phyloP scores from a whole-genome alignment of 208 protist genomes.

The Trypanosoma lewisi region DNA sequence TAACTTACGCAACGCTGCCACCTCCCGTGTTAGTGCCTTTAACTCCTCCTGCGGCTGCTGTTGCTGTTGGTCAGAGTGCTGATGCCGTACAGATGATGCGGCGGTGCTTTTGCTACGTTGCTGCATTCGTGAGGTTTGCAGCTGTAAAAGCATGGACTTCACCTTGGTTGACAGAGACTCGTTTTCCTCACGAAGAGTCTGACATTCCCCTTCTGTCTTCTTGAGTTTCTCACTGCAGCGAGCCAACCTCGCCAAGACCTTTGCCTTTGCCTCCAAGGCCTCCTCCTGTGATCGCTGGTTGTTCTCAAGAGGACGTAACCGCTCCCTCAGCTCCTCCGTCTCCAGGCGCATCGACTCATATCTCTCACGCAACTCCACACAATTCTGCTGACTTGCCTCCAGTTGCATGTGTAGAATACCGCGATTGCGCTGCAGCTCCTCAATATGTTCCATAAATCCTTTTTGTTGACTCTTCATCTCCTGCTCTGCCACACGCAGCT shows the following conservation, averaged over 20 bases:
- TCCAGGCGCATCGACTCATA: constrained; percentile 20
- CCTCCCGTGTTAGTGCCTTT: constrained; percentile 14
- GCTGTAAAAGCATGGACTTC: constrained; percentile 31
- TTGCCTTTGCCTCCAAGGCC: constrained; percentile 12
- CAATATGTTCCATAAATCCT: constrained; percentile 5
- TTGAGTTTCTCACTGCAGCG: constrained; percentile 20
- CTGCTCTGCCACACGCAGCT: constrained; percentile 5
- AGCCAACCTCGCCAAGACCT: constrained; percentile 2
- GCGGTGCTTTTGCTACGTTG: not conserved
- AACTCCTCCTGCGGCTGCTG: constrained; percentile 17
- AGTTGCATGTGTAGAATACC: constrained; percentile 17
- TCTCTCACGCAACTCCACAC: constrained; percentile 24
- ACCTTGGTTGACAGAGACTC: constrained; percentile 24
- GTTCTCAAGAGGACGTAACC: constrained; percentile 11
- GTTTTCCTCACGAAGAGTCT: constrained; percentile 20
- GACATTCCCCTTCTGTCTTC: constrained; percentile 22
- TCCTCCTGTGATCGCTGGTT: constrained; percentile 15
- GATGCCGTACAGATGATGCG: not conserved
- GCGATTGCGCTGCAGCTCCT: constrained; percentile 17
- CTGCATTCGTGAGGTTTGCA: constrained; percentile 26
- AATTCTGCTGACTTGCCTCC: constrained; percentile 24
- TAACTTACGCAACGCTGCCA: constrained; percentile 15
- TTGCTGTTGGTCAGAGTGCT: constrained; percentile 17
- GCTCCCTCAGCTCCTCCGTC: constrained; percentile 14
- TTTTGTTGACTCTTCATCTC: constrained; percentile 5